phyloP scores from a whole-genome alignment of 31 red algal species.

The Odonthalia washingtoniensis region DNA sequence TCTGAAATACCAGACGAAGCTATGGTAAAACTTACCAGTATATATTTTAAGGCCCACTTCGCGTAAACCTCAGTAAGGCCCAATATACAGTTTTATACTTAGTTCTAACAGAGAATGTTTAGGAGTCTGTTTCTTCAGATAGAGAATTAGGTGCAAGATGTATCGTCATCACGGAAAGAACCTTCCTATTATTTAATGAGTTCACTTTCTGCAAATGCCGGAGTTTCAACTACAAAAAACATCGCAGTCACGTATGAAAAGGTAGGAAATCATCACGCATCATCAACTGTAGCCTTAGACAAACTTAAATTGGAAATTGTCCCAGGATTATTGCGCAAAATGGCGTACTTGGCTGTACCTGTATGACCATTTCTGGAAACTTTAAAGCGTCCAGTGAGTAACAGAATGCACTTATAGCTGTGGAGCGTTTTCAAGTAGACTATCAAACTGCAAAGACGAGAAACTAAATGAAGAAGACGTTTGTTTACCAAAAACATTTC shows the following conservation, averaged over 20 bases:
- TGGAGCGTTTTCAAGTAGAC: too few relatives aligned
- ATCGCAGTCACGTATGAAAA: constrained; percentile 68
- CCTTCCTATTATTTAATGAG: neutral
- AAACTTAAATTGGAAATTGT: constrained; percentile 51
- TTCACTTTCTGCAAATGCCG: neutral
- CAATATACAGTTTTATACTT: constrained; percentile 90
- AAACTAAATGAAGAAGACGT: too few relatives aligned
- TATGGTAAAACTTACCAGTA: too few relatives aligned
- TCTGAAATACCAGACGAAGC: too few relatives aligned
- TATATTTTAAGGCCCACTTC: neutral
- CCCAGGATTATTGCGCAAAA: constrained; percentile 68
- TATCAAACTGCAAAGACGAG: too few relatives aligned
- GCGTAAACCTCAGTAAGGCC: constrained; percentile 56
- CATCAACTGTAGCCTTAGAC: constrained; percentile 54
- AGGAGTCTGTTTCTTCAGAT: constrained; percentile 53
- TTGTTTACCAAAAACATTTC: too few relatives aligned
- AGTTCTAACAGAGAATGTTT: too few relatives aligned
- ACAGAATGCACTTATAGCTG: too few relatives aligned
- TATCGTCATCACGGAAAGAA: neutral
- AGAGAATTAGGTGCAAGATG: constrained; percentile 14
- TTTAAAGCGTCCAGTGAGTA: too few relatives aligned
- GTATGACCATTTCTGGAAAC: too few relatives aligned
- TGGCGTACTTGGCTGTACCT: too few relatives aligned
- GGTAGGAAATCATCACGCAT: constrained; percentile 39
- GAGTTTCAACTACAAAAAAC: constrained; percentile 14